phyloP scores from a whole-genome alignment of 163 green algal genomes.

The Scenedesmus sp. region DNA sequence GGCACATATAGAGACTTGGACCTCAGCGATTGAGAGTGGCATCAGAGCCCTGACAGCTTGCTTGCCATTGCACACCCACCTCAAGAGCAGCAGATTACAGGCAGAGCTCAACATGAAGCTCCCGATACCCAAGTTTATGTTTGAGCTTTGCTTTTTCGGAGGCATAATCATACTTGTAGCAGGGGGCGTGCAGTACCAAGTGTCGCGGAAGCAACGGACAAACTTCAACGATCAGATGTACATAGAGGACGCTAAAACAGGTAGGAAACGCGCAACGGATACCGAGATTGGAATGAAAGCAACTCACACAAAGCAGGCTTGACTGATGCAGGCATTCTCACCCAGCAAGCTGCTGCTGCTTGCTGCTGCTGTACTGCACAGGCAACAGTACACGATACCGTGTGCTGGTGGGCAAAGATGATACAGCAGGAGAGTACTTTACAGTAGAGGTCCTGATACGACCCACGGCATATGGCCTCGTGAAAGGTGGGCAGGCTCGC shows the following conservation, averaged over 20 bases:
- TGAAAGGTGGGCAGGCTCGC: constrained; percentile 31
- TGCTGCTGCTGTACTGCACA: neutral
- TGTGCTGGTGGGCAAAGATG: constrained; percentile 36
- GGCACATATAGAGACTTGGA: too few relatives aligned
- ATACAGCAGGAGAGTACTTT: constrained; percentile 50
- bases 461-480: constrained; percentile 32
- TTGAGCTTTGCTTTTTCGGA: constrained; percentile 29
- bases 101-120: neutral
- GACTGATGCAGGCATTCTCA: neutral
- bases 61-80: neutral
- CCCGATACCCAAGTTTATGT: constrained; percentile 6
- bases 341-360: neutral
- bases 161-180: neutral
- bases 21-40: too few relatives aligned
- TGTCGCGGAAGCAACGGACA: constrained; percentile 28
- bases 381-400: constrained; percentile 49
- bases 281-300: neutral
- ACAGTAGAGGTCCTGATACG: constrained; percentile 45
- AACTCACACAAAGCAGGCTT: neutral
- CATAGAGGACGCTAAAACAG: constrained; percentile 31
- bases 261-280: neutral
- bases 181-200: constrained; percentile 39
- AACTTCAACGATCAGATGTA: constrained; percentile 40
- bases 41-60: neutral
- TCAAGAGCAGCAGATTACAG: neutral